phyloP scores from a whole-genome alignment of 768 basidiomycete species.

The Auricularia cornea region DNA sequence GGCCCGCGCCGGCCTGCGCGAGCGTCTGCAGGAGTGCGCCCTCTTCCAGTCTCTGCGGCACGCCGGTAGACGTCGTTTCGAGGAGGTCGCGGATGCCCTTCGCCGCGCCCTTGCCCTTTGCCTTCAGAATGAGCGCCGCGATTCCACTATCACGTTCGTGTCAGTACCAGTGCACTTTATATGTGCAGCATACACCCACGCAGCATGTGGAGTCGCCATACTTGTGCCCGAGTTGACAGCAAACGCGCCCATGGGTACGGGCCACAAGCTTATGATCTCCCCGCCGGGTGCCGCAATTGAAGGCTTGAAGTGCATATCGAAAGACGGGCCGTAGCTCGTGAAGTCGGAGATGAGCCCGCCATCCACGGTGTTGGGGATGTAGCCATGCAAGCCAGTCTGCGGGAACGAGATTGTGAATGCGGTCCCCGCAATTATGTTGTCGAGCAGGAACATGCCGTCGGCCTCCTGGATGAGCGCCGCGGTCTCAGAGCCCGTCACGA shows the following conservation, averaged over 20 bases:
- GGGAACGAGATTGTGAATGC: not conserved
- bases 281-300: not conserved
- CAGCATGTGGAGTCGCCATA: not conserved
- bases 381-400: conserved; percentile 1
- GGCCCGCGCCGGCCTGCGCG: conserved; percentile 13
- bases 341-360: conserved; percentile 20
- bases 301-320: not conserved
- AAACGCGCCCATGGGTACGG: conserved; percentile 5
- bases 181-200: not conserved
- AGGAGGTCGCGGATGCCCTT: conserved; percentile 6
- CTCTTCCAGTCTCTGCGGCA: conserved; percentile 5
- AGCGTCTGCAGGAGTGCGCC: conserved; percentile 7
- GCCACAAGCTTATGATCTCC: conserved; percentile 21
- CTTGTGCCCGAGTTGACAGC: not conserved
- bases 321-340: conserved; percentile 24
- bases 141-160: conserved; percentile 4
- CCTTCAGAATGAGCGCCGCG: conserved; percentile 11
- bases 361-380: conserved; percentile 17
- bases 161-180: not conserved
- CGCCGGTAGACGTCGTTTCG: conserved; percentile 9
- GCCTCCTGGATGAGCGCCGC: conserved; percentile 4
- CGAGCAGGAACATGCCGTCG: conserved; percentile 4
- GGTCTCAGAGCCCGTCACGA: not conserved
- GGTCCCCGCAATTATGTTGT: not conserved
- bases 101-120: conserved; percentile 5